Evolutionary conservation across 768 basidiomycete species (phyloP).

Genomic region (Paxillus involutus): DNA sequence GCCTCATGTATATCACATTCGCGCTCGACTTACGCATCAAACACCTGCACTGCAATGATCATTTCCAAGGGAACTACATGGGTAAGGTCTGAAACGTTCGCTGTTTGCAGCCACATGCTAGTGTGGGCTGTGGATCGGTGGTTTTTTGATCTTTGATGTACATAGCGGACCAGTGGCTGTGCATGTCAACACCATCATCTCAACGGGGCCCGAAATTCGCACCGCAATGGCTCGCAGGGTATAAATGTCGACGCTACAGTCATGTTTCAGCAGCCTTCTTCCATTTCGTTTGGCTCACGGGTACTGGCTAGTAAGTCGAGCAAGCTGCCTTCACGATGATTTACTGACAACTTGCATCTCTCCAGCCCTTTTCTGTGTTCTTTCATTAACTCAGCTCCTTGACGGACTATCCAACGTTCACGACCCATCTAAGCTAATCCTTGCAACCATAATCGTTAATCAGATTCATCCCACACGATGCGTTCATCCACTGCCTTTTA

Average conservation of each 20-base stretch:
- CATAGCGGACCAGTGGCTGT: not conserved
- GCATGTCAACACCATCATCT: not conserved
- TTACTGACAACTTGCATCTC: conserved; percentile 1
- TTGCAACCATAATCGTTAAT: conserved; percentile 2
- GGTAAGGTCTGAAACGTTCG: not conserved
- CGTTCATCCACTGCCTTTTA: conserved; percentile 2
- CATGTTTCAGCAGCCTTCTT: conserved; percentile 7
- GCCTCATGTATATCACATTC: too few species aligned
- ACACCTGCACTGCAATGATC: not conserved
- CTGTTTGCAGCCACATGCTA: not conserved
- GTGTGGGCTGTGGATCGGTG: not conserved
- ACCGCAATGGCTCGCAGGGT: not conserved
- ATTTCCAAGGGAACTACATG: not conserved
- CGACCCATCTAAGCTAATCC: not conserved
- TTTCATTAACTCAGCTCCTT: conserved; percentile 9
- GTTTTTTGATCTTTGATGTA: not conserved
- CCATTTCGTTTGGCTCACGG: conserved; percentile 18
- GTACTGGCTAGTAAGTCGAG: conserved; percentile 22
- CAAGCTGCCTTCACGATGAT: not conserved
- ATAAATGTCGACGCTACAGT: not conserved
- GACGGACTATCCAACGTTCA: conserved; percentile 10
- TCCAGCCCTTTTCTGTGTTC: conserved; percentile 15
- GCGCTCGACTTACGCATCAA: not conserved
- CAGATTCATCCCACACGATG: conserved; percentile 10
- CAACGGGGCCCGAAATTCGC: too few species aligned